Evolutionary conservation across 495 filamentous ascomycete species (phyloP).

Genomic region (Penicillium goetzii): DNA sequence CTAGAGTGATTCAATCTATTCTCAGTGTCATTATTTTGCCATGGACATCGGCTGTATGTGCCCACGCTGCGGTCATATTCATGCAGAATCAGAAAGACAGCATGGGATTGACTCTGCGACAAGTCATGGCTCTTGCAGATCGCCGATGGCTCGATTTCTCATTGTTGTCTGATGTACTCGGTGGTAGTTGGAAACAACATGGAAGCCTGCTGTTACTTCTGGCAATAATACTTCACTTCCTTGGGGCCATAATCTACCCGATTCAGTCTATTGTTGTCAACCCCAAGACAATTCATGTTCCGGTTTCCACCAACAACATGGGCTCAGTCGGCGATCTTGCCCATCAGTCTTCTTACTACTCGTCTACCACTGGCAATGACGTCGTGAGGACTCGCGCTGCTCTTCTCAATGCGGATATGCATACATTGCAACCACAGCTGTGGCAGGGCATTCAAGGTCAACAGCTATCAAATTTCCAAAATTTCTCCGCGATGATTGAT

Average conservation of each 20-base stretch:
- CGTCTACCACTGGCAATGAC: not conserved
- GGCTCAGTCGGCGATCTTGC: not conserved
- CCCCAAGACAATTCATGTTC: conserved; percentile 11
- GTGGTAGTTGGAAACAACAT: conserved; percentile 18
- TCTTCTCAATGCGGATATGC: conserved; percentile 11
- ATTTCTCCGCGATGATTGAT: conserved; percentile 16
- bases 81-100: conserved; percentile 28
- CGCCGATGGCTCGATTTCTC: conserved; percentile 25
- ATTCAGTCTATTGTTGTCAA: conserved; percentile 31
- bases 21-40: conserved; percentile 20
- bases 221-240: conserved; percentile 26
- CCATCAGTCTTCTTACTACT: not conserved
- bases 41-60: conserved; percentile 29
- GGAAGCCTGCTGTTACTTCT: conserved; percentile 21
- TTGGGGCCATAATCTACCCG: conserved; percentile 29
- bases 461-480: conserved; percentile 13
- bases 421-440: conserved; percentile 16
- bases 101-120: conserved; percentile 24
- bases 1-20: conserved; percentile 14
- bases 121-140: conserved; percentile 31
- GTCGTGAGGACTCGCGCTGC: conserved; percentile 18
- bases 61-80: conserved; percentile 29
- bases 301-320: not conserved
- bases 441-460: conserved; percentile 13
- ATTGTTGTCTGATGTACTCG: conserved; percentile 1